Evolutionary conservation across 2,329 filamentous ascomycete genomes (phyloP).

Genomic region (Neocatenulostroma microsporum): DNA sequence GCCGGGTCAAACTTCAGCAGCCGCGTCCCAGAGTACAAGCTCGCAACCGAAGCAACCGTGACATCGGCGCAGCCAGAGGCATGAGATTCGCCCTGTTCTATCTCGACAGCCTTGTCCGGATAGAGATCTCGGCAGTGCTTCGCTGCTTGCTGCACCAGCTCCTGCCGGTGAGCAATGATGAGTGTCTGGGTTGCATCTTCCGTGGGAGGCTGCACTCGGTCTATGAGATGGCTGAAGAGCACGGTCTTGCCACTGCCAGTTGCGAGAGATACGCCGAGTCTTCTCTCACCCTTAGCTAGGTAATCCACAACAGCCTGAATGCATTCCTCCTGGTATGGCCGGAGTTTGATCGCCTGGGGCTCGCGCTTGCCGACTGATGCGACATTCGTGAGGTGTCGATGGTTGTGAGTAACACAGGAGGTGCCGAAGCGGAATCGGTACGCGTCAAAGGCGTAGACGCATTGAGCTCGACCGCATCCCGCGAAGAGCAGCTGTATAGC

Average conservation of each 20-base stretch:
- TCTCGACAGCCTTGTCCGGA: conserved; percentile 70
- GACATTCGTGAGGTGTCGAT: no score
- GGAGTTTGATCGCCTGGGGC: no score
- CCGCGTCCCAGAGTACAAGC: conserved; percentile 67
- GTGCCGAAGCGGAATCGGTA: no score
- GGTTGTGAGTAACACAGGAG: no score
- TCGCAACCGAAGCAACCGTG: conserved; percentile 83
- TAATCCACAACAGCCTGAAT: conserved; percentile 68
- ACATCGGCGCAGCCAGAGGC: conserved; percentile 81
- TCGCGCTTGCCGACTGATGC: no score
- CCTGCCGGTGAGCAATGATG: conserved; percentile 83
- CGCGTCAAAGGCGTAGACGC: no score
- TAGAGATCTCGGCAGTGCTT: conserved; percentile 75
- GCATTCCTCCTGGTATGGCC: conserved; percentile 82
- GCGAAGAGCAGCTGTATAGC: no score
- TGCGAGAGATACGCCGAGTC: conserved; percentile 74
- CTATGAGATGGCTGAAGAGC: conserved; percentile 92
- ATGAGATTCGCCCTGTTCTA: conserved; percentile 78
- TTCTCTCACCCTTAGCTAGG: conserved; percentile 60
- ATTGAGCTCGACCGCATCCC: no score
- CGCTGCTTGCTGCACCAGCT: conserved; percentile 90
- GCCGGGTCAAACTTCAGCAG: conserved; percentile 74
- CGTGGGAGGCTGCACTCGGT: conserved; percentile 56
- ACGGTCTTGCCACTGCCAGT: conserved; percentile 88
- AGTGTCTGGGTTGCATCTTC: conserved; percentile 65